Percentiles rank a stretch among this genome's conserved stretches.
Conservation (phyloP, 2,329 filamentous ascomycete genomes). For the Apiospora aurea region DNA sequence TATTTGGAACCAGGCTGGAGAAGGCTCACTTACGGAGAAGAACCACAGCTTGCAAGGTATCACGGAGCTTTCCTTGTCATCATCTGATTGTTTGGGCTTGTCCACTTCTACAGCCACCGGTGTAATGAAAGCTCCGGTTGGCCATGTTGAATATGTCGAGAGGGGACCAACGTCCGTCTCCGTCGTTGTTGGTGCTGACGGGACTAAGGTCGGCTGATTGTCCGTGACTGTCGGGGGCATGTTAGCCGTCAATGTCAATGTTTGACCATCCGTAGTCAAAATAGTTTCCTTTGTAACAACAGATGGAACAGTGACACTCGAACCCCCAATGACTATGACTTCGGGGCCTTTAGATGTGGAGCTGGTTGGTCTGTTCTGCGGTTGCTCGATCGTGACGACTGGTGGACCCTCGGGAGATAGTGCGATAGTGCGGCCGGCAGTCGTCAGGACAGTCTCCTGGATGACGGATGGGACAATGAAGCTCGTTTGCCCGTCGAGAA, state of each 20-base stretch:
- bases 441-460: not conserved
- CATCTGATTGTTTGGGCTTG: not conserved
- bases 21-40: not conserved
- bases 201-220: not conserved
- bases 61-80: not conserved
- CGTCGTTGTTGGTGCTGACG: not conserved
- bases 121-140: not conserved
- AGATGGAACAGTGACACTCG: not conserved
- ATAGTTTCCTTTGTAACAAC: not conserved
- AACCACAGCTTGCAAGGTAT: not conserved
- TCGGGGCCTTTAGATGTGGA: not conserved
- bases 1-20: rapidly evolving
- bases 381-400: not conserved
- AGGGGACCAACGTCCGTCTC: not conserved
- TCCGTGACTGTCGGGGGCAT: not conserved
- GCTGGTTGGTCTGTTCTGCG: not conserved
- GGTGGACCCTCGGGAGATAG: not conserved
- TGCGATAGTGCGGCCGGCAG: not conserved
- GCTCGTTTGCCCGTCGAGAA: not conserved
- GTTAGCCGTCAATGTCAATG: not conserved
- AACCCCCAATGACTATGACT: not conserved
- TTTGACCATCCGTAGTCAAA: not conserved
- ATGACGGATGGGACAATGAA: not conserved
- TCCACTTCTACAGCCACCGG: not conserved
- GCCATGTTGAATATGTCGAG: not conserved